Base-by-base conservation (phyloP, 208 protist species). In the Giardia muris region DNA sequence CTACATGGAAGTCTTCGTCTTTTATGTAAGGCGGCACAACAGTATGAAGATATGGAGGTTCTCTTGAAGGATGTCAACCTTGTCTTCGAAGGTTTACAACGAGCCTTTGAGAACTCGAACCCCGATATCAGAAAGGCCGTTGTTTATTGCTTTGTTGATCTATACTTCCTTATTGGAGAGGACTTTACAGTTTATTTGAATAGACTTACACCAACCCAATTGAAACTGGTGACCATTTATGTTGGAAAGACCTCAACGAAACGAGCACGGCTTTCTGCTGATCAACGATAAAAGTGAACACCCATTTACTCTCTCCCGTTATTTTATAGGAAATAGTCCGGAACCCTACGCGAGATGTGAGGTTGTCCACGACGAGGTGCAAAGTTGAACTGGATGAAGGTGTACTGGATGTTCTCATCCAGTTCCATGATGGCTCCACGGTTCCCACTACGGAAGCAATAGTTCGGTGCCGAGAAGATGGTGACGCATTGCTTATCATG, bases 261-360 rank as follows among this genome's bases (percentile, higher is more conserved):
- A 76, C 57, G 57, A 39, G 57, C 57, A 76, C 10, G 30, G 57
- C 57, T n/a, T n/a, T n/a, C n/a, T n/a, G n/a, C n/a, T n/a, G n/a
- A n/a, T n/a, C n/a, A n/a, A n/a, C n/a, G n/a, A n/a, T n/a, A n/a
- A n/a, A n/a, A n/a, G n/a, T n/a, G n/a, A n/a, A n/a, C n/a, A n/a
- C n/a, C n/a, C n/a, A n/a, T 76, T 76, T 39, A 76, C 90, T 47
- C 10, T 42, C 2, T 46, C 43, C 42, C 39, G 30, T 92, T 47
- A 43, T 3, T 30, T 95, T 96, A 98, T 0, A 99, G 94, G 94
- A 99, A 99, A 93, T 99, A 99, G 92, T 99, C 98, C 0, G 98
- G 98, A 1, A 97, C 98, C 86, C 97, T 95, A 92, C 98, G 97
- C n/a, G 98, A 98, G 19, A 99, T 96, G 46, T 97, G 94, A 45